Evolutionary conservation across 1,284 basidiomycete genomes (phyloP), one percentile per base, ranked within the genome.

Genomic region (Rhodotorula sp.): DNA sequence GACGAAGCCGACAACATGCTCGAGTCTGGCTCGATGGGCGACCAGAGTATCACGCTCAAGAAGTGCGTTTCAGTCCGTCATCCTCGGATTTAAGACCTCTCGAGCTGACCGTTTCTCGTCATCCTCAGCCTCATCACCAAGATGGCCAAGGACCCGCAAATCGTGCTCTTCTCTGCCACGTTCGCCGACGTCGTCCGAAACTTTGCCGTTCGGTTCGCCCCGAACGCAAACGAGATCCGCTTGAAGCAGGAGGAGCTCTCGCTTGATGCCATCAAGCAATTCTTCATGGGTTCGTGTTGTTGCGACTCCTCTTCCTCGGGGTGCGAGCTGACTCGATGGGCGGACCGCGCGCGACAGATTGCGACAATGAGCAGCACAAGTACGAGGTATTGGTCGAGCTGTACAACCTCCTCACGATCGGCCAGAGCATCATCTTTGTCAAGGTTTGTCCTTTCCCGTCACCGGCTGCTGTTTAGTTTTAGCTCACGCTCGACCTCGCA

Each of bases 1-100:
- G 97, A 99, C 80, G 97, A 99, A 83, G 97, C 97, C 47, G 97
- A 99, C 83, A 97, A 97, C 82, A 97, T 99, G 94, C 85, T 99
- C 75, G 94, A 95, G 80, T 89, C 93, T 79, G 93, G 95, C 31
- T 73, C 74, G 23, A 83, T 99, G 64, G 93, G 93, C n/a, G 97
- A 99, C 78, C 95, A 99, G 83, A 95, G 93, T 2, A 83, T 95
- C 71, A 87, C 90, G 63, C 93, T 98, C 70, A 98, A 97, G 83
- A 97, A 94, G 93, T 93, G 75, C 67, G 89, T 83, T 21, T 7
- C 18, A 6, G 23, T n/a, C n/a, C 21, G 31, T 26, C 45, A 3
- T 19, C 60, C 57, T 38, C 23, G 34, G 14, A 8, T 6, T 4
- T 10, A 5, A 12, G 67, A 28, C 19, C n/a, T 23, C 26, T 19